Base-by-base conservation (phyloP, 2,329 filamentous ascomycete genomes). In the Tolypocladium tundrense region DNA sequence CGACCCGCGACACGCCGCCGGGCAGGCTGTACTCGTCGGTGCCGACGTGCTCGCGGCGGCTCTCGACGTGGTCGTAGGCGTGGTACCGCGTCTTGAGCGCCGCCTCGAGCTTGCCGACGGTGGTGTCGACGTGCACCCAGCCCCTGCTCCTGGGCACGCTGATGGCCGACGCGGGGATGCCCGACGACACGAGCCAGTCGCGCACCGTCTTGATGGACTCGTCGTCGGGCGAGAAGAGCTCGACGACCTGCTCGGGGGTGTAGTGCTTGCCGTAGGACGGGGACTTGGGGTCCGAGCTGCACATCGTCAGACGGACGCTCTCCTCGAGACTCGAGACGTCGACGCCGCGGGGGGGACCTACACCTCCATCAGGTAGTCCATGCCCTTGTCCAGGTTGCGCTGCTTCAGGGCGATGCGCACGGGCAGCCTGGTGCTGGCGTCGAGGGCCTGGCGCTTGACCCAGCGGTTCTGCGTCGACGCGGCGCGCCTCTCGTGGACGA, bases 11-110 rank as follows among this genome's bases (percentile, higher is more conserved):
- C 2, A 75, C 56, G 55, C 74, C 66, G 41, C 67, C 64, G 1
- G 75, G 75, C 5, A 77, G 60, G 55, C 72, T 70, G 59, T 78
- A 77, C 40, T 67, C 65, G 42, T 77, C 75, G 54, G 74, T 73
- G 4, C 74, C 75, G 48, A 77, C 61, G 59, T 76, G 75, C 21
- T 63, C 45, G 24, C 7, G 19, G 45, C 45, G 45, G 45, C 45
- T 48, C 45, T 31, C 45, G 24, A 31, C 27, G 45, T 48, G 45
- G 24, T 48, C 45, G 45, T 48, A 48, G 24, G 45, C 24, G 24
- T 48, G 45, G 24, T 48, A 48, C 24, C 7, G 24, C 24, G 45
- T 48, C 24, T 48, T 48, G 45, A 48, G 45, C 24, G 14, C 45
- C 24, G 45, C 27, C 24, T 48, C 45, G 24, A 48, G 45, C 45